Evolutionary conservation across 768 basidiomycete species (phyloP), one percentile per base, ranked within the genome.

Genomic region (Xerocomellus amylosporus): DNA sequence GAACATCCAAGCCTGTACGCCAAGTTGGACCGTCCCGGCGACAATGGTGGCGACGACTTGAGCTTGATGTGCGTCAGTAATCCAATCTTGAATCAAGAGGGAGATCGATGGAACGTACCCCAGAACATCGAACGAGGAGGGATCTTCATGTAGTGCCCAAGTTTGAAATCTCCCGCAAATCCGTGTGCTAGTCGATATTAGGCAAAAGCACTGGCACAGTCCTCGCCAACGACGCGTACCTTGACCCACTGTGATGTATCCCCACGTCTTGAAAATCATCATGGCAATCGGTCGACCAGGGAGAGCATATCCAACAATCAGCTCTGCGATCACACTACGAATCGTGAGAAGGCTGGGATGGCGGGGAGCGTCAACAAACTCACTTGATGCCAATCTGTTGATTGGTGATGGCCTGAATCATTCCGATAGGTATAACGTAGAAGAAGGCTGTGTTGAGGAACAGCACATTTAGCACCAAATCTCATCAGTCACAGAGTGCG

Each of bases 201-300:
- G 52, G 49, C 20, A 45, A 30, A 6, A 19, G 8, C 9, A 30
- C 4, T 8, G 9, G 0, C 5, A 4, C 13, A 6, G 1, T 34
- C 26, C 9, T 15, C 9, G 9, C 14, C 34, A 31, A 39, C 5
- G 10, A 24, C 28, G 30, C 56, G 12, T 10, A 58, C 65, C 65
- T 74, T 80, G 78, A 20, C 73, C 58, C 81, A 85, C 81, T 1
- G 84, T 80, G 41, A 85, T 79, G 64, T 86, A 87, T 17, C 83
- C 85, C 72, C 79, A 87, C 5, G 79, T 85, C 73, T 86, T 86
- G 75, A 85, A 88, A 79, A 88, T 83, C 87, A 89, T 86, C 81
- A 87, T 83, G 0, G 88, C 87, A 53, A 88, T 78, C 3, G 89
- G 87, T 49, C 78, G 79, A 15, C 88, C 88, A 63, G 79, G 79